phyloP scores from a whole-genome alignment of 2,329 filamentous ascomycete species.

The Sarocladium brachiariae region DNA sequence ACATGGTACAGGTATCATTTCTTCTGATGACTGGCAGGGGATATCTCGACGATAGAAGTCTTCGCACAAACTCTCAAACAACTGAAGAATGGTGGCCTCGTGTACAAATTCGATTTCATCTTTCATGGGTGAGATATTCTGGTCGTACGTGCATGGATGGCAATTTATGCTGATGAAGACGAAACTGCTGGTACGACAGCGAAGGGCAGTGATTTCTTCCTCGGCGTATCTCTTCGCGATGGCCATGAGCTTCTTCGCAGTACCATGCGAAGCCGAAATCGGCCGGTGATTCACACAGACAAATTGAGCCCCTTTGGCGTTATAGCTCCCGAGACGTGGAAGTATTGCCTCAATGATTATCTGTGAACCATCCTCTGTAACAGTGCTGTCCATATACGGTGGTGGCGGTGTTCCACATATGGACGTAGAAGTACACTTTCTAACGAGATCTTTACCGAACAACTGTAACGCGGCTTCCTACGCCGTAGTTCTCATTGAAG shows the following conservation, averaged over 20 bases:
- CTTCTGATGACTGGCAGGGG: neutral
- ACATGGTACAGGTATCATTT: neutral
- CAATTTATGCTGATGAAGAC: constrained; percentile 58
- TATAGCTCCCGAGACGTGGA: constrained; percentile 37
- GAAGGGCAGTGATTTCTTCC: constrained; percentile 20
- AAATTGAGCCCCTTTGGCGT: constrained; percentile 46
- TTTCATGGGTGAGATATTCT: constrained; percentile 65
- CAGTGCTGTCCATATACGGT: neutral
- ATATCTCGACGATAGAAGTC: constrained; percentile 35
- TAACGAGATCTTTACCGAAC: constrained; percentile 49
- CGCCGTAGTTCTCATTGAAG: constrained; percentile 39
- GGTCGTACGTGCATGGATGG: constrained; percentile 57
- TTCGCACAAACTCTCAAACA: constrained; percentile 39
- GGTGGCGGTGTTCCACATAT: neutral
- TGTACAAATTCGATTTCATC: constrained; percentile 64
- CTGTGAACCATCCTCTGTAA: neutral
- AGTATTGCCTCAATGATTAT: constrained; percentile 51
- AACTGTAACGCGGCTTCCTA: constrained; percentile 56
- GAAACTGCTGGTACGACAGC: constrained; percentile 46
- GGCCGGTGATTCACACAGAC: constrained; percentile 65
- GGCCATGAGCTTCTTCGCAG: constrained; percentile 50
- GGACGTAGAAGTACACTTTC: constrained; percentile 33
- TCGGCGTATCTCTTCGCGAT: constrained; percentile 46
- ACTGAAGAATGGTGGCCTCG: constrained; percentile 35
- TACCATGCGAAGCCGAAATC: constrained; percentile 46